Evolutionary conservation across 2,329 filamentous ascomycete genomes (phyloP).

Genomic region (Fusarium hainanense): DNA sequence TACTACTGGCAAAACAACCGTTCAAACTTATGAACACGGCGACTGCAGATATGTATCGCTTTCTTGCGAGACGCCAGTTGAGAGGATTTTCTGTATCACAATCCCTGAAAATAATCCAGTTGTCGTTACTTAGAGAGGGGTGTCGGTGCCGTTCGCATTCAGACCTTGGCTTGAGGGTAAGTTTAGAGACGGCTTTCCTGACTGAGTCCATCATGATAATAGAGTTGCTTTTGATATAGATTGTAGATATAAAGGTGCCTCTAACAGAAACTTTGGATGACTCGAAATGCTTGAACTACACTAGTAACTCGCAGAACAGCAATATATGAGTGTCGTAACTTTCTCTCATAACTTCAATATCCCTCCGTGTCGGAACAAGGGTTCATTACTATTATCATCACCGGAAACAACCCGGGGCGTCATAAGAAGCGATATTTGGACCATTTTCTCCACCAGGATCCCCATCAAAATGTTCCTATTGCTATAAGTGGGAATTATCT

Average conservation of each 20-base stretch:
- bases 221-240: too few relatives aligned
- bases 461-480: background rate
- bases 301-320: too few relatives aligned
- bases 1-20: background rate
- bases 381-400: background rate
- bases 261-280: too few relatives aligned
- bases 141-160: background rate
- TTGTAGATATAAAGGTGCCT: too few relatives aligned
- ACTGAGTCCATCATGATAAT: background rate
- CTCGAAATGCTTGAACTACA: fast-evolving
- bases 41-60: background rate
- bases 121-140: background rate
- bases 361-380: background rate
- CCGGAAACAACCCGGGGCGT: background rate
- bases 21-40: background rate
- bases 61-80: background rate
- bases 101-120: background rate
- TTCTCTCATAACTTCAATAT: background rate
- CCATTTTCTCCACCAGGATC: background rate
- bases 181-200: background rate
- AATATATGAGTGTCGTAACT: background rate
- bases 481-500: background rate
- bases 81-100: background rate
- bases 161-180: background rate
- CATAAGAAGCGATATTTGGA: background rate